A percentile compares a stretch with the other conserved stretches of the same genome.
These are phyloP conservation scores for Alternaria viburni DNA, from an alignment of 2,329 filamentous ascomycete genomes.

Conservation along the genomic window DNA sequence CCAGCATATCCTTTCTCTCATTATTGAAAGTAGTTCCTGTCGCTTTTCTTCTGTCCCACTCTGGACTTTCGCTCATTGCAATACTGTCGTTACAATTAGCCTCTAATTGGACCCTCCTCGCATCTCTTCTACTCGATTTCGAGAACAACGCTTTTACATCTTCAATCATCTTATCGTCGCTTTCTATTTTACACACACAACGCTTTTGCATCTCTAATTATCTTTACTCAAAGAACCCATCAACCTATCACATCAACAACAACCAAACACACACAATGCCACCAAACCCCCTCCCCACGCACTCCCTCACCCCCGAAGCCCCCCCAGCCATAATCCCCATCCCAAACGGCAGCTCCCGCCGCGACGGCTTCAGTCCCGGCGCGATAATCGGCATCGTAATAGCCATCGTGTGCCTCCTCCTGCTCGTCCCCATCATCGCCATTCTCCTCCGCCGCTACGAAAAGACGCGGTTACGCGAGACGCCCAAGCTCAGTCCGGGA, in stretches of 20 bases:
- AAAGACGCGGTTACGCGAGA: conserved; percentile 24
- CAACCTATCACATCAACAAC: background rate
- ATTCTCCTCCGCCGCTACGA: conserved; percentile 27
- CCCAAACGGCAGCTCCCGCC: background rate
- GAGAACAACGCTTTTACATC: background rate
- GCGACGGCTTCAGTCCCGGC: conserved; percentile 24
- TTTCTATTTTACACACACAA: background rate
- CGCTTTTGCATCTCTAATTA: background rate
- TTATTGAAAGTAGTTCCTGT: background rate
- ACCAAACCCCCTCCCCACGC: background rate
- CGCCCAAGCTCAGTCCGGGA: conserved; percentile 9
- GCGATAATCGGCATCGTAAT: conserved; percentile 35
- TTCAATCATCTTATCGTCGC: background rate
- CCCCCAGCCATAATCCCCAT: conserved; percentile 11
- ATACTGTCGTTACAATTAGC: background rate
- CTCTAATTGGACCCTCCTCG: no score
- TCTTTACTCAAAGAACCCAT: background rate
- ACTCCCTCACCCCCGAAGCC: conserved; percentile 14
- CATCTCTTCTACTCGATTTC: no score
- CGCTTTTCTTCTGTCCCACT: background rate
- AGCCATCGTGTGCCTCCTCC: conserved; percentile 22
- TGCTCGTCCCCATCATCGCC: conserved; percentile 27
- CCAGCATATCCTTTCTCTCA: conserved; percentile 1
- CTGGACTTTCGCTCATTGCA: background rate
- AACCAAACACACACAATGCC: background rate